Percentiles rank a stretch among this genome's conserved stretches.
phyloP scores from a whole-genome alignment of 768 basidiomycete species.

The Termitomyces sp. region DNA sequence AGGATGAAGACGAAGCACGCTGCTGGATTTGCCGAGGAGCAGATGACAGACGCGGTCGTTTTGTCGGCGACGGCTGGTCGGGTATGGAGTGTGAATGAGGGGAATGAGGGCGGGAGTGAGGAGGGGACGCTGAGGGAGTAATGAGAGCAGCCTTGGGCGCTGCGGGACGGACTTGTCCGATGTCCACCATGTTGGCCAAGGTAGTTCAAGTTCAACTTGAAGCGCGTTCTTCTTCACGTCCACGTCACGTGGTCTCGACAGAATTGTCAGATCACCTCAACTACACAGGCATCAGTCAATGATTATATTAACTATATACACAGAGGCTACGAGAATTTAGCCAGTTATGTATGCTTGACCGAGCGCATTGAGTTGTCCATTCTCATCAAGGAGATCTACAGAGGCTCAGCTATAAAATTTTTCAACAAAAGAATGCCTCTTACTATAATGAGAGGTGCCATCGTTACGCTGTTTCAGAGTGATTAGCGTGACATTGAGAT shows the following conservation, averaged over 20 bases:
- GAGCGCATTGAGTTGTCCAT: constrained; percentile 17
- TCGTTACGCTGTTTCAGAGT: constrained; percentile 16
- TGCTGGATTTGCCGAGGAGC: constrained; percentile 32
- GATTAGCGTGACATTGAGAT: not conserved
- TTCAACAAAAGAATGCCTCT: not conserved
- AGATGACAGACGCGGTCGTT: constrained; percentile 44
- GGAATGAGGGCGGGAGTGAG: constrained; percentile 21
- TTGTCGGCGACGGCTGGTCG: constrained; percentile 36
- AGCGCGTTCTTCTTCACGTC: not conserved
- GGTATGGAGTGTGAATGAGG: constrained; percentile 20
- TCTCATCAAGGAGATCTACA: constrained; percentile 16
- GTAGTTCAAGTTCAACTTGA: not conserved
- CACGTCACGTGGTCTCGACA: not conserved
- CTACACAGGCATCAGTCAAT: too few relatives aligned
- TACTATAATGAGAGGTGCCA: constrained; percentile 18
- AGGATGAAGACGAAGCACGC: constrained; percentile 26
- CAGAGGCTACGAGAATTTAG: not conserved
- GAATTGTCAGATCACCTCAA: too few relatives aligned
- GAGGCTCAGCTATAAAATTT: not conserved
- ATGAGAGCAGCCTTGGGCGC: constrained; percentile 28
- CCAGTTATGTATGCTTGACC: constrained; percentile 15
- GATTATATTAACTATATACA: not conserved
- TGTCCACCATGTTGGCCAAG: constrained; percentile 1
- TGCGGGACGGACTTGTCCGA: not conserved
- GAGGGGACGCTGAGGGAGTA: constrained; percentile 52